Percentiles rank a stretch among this genome's conserved stretches.
phyloP scores from a whole-genome alignment of 306 rosid genomes.

The Lablab purpureus region DNA sequence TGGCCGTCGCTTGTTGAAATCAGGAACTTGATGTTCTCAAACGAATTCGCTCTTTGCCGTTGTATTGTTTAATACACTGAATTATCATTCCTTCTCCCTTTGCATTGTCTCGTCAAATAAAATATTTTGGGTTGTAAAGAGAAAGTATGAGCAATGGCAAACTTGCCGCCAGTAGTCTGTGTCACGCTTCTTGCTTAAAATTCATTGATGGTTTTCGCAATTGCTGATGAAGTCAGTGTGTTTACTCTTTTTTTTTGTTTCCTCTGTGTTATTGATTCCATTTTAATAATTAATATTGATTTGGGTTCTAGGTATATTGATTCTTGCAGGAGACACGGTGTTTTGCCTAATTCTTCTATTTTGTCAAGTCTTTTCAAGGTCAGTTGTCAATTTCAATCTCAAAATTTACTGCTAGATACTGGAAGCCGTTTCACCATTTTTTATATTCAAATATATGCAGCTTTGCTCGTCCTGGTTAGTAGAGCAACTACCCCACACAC shows the following conservation, averaged over 20 bases:
- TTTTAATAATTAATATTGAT: conserved; percentile 16
- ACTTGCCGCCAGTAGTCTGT: not conserved
- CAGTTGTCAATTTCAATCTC: conserved; percentile 43
- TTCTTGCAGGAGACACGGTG: conserved; percentile 71
- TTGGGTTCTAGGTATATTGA: conserved; percentile 68
- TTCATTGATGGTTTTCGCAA: conserved; percentile 13
- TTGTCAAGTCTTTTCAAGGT: conserved; percentile 73
- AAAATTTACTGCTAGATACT: conserved; percentile 17
- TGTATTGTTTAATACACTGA: conserved; percentile 3
- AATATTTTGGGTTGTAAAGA: conserved; percentile 2
- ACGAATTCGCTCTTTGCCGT: not conserved
- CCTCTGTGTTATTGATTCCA: not conserved
- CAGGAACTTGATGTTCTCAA: conserved; percentile 16
- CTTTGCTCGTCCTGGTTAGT: conserved; percentile 30
- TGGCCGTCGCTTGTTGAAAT: conserved; percentile 23
- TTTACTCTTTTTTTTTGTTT: not conserved
- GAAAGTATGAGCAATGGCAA: conserved; percentile 7
- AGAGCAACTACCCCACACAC: not conserved
- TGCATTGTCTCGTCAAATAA: conserved; percentile 21
- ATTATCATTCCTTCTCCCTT: conserved; percentile 20
- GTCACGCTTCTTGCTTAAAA: conserved; percentile 8
- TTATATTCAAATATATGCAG: conserved; percentile 32
- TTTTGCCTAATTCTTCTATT: conserved; percentile 63
- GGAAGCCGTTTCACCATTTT: not conserved
- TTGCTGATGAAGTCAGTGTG: conserved; percentile 27